Percentiles rank a stretch among this genome's conserved stretches.
Evolutionary conservation across 108 stramenopile genomes (phyloP).

Genomic region (Mayamaea pseudoterrestris): DNA sequence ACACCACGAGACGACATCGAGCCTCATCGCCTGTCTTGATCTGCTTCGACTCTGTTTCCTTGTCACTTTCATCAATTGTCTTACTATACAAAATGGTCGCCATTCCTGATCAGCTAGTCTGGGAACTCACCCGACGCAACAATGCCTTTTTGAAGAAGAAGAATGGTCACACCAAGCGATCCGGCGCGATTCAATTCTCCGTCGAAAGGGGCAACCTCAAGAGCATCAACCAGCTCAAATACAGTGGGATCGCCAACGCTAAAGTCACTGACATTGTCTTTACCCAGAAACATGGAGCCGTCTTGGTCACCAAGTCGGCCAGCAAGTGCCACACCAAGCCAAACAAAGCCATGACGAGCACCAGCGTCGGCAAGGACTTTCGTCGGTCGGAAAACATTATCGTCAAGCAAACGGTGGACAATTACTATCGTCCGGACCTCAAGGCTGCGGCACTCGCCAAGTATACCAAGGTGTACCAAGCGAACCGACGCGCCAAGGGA

Average conservation of each 20-base stretch:
- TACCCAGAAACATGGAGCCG: slow-evolving; percentile 62
- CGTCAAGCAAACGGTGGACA: slow-evolving; percentile 53
- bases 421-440: slow-evolving; percentile 87
- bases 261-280: slow-evolving; percentile 65
- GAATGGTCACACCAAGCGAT: slow-evolving; percentile 81
- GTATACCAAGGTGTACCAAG: slow-evolving; percentile 81
- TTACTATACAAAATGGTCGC: slow-evolving; percentile 73
- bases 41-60: too few relatives aligned
- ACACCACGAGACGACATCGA: too few relatives aligned
- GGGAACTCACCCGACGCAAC: slow-evolving; percentile 83
- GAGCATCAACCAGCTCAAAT: slow-evolving; percentile 83
- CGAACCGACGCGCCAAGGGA: slow-evolving; percentile 77
- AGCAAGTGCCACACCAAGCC: slow-evolving; percentile 55
- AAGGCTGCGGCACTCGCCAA: slow-evolving; percentile 69
- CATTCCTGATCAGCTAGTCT: slow-evolving; percentile 74
- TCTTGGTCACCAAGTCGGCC: slow-evolving; percentile 70
- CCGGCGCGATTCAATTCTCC: slow-evolving; percentile 74
- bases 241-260: slow-evolving; percentile 84
- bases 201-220: slow-evolving; percentile 84
- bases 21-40: too few relatives aligned
- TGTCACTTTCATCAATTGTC: too few relatives aligned
- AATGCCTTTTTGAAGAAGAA: slow-evolving; percentile 85
- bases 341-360: slow-evolving; percentile 45
- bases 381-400: slow-evolving; percentile 67
- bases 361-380: slow-evolving; percentile 84